Conservation (phyloP, 2,329 filamentous ascomycete species). For the Colletotrichum liriopes region DNA sequence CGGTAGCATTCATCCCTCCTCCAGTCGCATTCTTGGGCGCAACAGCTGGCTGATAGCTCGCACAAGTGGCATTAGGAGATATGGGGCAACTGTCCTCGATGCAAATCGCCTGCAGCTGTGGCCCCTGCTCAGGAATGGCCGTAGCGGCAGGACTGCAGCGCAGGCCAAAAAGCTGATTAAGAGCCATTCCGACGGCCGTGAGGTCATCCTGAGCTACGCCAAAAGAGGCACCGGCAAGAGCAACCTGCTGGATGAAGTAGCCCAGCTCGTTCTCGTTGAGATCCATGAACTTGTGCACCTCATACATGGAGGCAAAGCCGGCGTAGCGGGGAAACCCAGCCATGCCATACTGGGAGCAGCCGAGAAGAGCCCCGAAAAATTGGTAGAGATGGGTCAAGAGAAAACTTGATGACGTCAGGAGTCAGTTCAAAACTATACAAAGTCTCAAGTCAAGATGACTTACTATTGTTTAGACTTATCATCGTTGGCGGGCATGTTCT, state of each 20-base stretch:
- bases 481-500: conserved; percentile 68
- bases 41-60: conserved; percentile 56
- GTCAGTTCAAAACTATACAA: not conserved
- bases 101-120: conserved; percentile 71
- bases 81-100: conserved; percentile 65
- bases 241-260: conserved; percentile 75
- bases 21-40: conserved; percentile 40
- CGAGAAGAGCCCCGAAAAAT: conserved; percentile 73
- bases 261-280: conserved; percentile 65
- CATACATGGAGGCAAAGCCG: conserved; percentile 63
- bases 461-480: conserved; percentile 71
- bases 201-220: conserved; percentile 71
- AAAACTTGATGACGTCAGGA: conserved; percentile 52
- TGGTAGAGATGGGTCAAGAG: conserved; percentile 75
- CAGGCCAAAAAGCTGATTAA: conserved; percentile 67
- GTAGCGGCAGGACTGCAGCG: conserved; percentile 64
- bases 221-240: conserved; percentile 69
- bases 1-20: conserved; percentile 30
- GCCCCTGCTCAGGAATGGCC: conserved; percentile 61
- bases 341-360: conserved; percentile 67
- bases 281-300: conserved; percentile 74
- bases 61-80: conserved; percentile 62
- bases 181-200: conserved; percentile 61
- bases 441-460: conserved; percentile 39
- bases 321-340: conserved; percentile 65